A percentile compares a stretch with the other conserved stretches of the same genome.
Conservation (phyloP, 2,329 filamentous ascomycete genomes). For the Meredithiella fracta region DNA sequence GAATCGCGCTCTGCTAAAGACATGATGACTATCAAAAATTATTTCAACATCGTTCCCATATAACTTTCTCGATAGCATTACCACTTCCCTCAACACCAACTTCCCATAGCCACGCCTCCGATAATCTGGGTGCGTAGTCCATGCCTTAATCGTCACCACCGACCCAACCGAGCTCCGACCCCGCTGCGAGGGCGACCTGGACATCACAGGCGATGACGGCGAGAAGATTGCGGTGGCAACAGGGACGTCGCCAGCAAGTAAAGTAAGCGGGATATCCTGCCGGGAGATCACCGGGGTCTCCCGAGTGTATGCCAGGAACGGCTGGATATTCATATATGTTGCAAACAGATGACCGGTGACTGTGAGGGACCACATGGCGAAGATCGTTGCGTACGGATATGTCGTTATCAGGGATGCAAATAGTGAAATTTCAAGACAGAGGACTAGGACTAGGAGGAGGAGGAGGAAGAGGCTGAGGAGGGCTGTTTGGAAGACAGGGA, state of each 20-base stretch:
- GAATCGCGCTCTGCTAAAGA: conserved; percentile 51
- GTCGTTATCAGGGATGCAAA: too few species aligned
- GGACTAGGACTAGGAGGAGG: conserved; percentile 20
- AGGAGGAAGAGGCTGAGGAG: conserved; percentile 28
- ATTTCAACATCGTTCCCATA: conserved; percentile 52
- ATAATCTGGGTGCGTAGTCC: conserved; percentile 59
- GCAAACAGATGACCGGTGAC: too few species aligned
- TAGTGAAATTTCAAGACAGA: conserved; percentile 10
- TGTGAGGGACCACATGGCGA: too few species aligned
- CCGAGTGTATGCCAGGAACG: too few species aligned
- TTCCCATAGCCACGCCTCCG: conserved; percentile 55
- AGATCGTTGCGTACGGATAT: too few species aligned
- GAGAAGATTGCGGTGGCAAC: conserved; percentile 6
- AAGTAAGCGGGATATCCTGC: conserved; percentile 47
- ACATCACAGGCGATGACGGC: conserved; percentile 15
- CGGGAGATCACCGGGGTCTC: neutral
- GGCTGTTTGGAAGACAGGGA: conserved; percentile 19
- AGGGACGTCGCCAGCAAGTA: conserved; percentile 48
- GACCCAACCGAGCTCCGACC: too few species aligned
- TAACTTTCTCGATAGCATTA: conserved; percentile 48
- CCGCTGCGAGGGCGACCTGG: too few species aligned
- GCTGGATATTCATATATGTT: too few species aligned
- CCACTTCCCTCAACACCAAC: conserved; percentile 56
- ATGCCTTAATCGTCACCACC: conserved; percentile 47
- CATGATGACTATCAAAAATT: conserved; percentile 61